phyloP scores from a whole-genome alignment of 345 rosid species.

The Sonneratia caseolaris region DNA sequence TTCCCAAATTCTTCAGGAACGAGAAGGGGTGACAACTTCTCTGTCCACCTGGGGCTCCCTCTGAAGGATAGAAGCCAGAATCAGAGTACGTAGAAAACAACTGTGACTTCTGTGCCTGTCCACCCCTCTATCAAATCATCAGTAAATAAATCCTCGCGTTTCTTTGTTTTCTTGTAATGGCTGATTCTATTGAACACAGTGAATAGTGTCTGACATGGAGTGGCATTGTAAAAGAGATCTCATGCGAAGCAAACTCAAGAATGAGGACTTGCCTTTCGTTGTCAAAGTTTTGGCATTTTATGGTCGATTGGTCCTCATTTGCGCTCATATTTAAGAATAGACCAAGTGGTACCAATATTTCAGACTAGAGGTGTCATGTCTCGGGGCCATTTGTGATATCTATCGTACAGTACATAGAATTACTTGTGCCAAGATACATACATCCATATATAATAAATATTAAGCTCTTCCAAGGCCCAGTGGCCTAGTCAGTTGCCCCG shows the following conservation, averaged over 20 bases:
- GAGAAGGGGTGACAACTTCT: neutral
- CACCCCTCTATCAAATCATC: neutral
- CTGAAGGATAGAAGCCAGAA: neutral
- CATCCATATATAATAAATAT: too few relatives aligned
- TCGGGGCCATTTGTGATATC: neutral
- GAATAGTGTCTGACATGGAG: neutral
- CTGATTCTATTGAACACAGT: neutral
- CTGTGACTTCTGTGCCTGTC: neutral
- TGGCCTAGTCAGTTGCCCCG: neutral
- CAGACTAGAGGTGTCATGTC: neutral
- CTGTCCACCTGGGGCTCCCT: neutral
- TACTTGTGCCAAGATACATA: neutral
- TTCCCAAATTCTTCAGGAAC: constrained; percentile 33
- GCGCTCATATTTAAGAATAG: neutral
- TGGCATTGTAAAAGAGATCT: neutral
- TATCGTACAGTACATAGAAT: neutral
- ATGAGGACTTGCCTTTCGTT: neutral
- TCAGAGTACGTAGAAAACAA: neutral
- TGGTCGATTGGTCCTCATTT: neutral
- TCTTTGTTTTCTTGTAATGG: neutral
- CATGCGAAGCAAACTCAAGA: neutral
- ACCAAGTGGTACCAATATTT: neutral
- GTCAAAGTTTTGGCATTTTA: neutral
- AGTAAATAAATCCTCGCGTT: neutral
- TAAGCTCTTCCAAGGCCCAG: neutral